Base-by-base conservation (phyloP, 805 yeast genomes). In the Starmerella khaoyaiensis region DNA sequence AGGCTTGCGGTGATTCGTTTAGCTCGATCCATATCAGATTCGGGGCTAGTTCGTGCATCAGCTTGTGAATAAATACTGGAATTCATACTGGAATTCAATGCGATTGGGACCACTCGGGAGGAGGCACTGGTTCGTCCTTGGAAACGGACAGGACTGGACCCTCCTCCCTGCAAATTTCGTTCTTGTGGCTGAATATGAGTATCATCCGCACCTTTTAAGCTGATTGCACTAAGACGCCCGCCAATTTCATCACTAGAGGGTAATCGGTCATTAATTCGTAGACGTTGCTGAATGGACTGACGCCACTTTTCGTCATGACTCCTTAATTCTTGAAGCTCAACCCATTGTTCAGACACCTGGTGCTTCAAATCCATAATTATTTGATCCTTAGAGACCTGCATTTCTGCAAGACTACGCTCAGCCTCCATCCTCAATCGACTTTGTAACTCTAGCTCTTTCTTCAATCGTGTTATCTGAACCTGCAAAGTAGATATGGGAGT, bases 11-110 rank as follows among this genome's bases (percentile, higher is more conserved):
- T 41, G 33, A 46, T 40, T 15, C 30, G 33, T 4, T 41, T 41
- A 4, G 49, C 49, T 16, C 40, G 35, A 10, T 46, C 44, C 42
- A 40, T 43, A 12, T 35, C 35, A 6, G 22, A n/a, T 7, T 6
- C 18, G 18, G 26, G 21, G 8, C 16, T 20, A 32, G 21, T 22
- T 21, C 23, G 16, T 31, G n/a, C 12, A 21, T 23, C 12, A 11
- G 26, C 11, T 23, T 23, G 12, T 11, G 26, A 23, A n/a, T 11
- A 11, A 30, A n/a, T 32, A 7, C 7, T 9, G 23, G 10, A 14
- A 12, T 12, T 15, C 7, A 21, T 31, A 25, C 8, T 5, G 11
- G 35, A 4, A 6, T 7, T 8, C 12, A 27, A 17, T 15, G 33
- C 20, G 18, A 35, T 28, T 3, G 38, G 38, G 23, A 35, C 5